Evolutionary conservation across 176 grass and related monocot species (phyloP).

Genomic region (Aegilops umbellulata): DNA sequence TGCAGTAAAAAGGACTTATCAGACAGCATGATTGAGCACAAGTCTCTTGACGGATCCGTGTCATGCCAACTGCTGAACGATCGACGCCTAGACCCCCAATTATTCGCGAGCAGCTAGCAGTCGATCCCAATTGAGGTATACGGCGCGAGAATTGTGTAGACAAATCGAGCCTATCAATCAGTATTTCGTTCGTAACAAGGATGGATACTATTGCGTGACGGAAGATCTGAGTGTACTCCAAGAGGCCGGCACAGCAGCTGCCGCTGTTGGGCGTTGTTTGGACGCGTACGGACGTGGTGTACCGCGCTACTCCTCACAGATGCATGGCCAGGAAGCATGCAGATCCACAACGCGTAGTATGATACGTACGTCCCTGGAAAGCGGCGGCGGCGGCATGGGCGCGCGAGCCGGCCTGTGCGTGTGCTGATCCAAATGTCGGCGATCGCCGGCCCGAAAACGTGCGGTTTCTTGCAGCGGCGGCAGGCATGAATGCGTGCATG

Average conservation of each 20-base stretch:
- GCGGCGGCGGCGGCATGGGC: slow-evolving; percentile 31
- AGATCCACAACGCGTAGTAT: neutral
- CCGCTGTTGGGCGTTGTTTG: neutral
- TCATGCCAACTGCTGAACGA: neutral
- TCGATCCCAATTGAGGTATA: neutral
- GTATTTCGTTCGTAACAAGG: neutral
- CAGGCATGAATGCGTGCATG: neutral
- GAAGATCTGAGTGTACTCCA: neutral
- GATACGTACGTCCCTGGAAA: neutral
- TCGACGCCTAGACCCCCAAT: neutral
- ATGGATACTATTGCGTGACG: neutral
- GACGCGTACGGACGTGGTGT: neutral
- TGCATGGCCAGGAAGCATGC: slow-evolving; percentile 12
- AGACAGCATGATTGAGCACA: neutral
- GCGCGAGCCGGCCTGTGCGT: neutral
- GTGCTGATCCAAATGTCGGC: slow-evolving; percentile 6
- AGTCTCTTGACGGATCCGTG: neutral
- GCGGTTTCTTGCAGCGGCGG: slow-evolving; percentile 11
- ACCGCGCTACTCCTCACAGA: neutral
- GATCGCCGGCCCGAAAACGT: neutral
- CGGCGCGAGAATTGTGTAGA: neutral
- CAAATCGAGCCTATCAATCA: neutral
- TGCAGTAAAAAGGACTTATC: neutral
- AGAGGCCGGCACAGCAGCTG: neutral
- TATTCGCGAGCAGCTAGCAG: neutral